Evolutionary conservation across 495 filamentous ascomycete species (phyloP).

Genomic region (Penicillium turbatum): DNA sequence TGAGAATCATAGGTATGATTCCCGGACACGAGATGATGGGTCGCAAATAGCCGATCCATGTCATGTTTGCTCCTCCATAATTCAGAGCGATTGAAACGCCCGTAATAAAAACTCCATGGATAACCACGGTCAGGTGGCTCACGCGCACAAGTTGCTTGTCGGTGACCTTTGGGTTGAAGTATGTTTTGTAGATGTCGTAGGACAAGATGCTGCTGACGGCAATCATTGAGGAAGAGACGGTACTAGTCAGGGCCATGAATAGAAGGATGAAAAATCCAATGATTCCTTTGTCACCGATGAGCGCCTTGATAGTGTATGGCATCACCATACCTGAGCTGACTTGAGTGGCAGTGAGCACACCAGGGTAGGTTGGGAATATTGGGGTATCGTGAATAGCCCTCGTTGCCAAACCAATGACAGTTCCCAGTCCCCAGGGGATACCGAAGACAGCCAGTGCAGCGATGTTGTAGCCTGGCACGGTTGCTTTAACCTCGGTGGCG

Average conservation of each 20-base stretch:
- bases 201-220: constrained; percentile 46
- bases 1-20: constrained; percentile 35
- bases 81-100: constrained; percentile 36
- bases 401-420: constrained; percentile 44
- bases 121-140: constrained; percentile 34
- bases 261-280: constrained; percentile 49
- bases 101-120: constrained; percentile 38
- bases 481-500: constrained; percentile 38
- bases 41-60: constrained; percentile 38
- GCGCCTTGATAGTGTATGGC: constrained; percentile 46
- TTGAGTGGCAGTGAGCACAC: constrained; percentile 39
- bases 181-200: constrained; percentile 50
- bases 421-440: constrained; percentile 49
- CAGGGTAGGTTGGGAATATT: constrained; percentile 50
- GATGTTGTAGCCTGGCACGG: constrained; percentile 43
- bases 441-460: constrained; percentile 44
- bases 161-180: constrained; percentile 44
- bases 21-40: constrained; percentile 37
- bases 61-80: constrained; percentile 41
- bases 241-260: constrained; percentile 53
- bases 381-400: constrained; percentile 45
- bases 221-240: constrained; percentile 44
- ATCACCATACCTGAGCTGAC: constrained; percentile 44
- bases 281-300: constrained; percentile 46
- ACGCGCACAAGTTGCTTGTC: constrained; percentile 35